A percentile compares a stretch with the other conserved stretches of the same genome.
Conservation (phyloP, 495 filamentous ascomycete genomes). For the Hyaloscypha bicolor region DNA sequence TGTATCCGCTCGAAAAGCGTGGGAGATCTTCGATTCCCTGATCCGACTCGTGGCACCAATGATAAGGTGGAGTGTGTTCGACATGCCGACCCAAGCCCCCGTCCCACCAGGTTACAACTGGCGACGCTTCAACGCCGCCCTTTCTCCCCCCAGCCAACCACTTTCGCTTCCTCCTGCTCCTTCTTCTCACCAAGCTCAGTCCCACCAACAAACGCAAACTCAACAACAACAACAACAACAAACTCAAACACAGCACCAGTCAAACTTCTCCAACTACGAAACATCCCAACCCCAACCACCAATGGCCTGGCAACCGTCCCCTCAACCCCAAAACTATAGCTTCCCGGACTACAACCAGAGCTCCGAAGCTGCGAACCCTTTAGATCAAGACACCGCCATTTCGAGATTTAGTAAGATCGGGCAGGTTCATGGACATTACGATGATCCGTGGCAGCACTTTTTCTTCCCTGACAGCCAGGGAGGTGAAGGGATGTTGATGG, state of each 20-base stretch:
- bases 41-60: conserved; percentile 48
- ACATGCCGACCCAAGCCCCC: conserved; percentile 21
- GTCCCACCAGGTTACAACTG: conserved; percentile 29
- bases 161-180: neutral
- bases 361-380: conserved; percentile 13
- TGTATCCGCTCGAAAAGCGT: conserved; percentile 51
- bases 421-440: conserved; percentile 23
- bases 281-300: neutral
- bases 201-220: neutral
- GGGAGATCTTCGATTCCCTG: conserved; percentile 55
- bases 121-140: neutral
- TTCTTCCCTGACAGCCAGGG: neutral
- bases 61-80: conserved; percentile 27
- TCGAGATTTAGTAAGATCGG: conserved; percentile 22
- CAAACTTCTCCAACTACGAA: neutral
- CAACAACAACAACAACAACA: neutral
- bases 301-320: neutral
- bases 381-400: conserved; percentile 17
- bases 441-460: conserved; percentile 25
- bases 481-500: no score
- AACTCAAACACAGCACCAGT: neutral
- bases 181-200: neutral
- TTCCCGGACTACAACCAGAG: neutral
- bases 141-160: neutral
- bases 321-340: neutral